Evolutionary conservation across 441 rosid genomes (phyloP).

Genomic region (Melastoma candidum): DNA sequence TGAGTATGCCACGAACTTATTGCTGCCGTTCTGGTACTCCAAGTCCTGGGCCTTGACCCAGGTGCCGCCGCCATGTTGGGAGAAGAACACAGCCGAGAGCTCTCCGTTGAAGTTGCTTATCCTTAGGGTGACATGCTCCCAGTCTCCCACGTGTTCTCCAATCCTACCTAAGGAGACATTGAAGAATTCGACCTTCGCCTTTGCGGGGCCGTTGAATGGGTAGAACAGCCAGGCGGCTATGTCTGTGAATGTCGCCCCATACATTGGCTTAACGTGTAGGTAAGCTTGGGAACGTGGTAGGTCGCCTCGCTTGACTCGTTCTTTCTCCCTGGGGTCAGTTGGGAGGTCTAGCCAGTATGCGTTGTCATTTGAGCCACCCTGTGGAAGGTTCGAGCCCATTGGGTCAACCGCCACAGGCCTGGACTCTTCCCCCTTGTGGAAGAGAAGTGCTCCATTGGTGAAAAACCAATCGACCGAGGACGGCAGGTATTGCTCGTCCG

Average conservation of each 20-base stretch:
- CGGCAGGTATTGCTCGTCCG: conserved; percentile 13
- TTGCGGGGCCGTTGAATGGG: conserved; percentile 15
- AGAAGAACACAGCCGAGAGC: conserved; percentile 12
- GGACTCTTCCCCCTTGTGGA: conserved; percentile 9
- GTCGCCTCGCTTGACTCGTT: conserved; percentile 9
- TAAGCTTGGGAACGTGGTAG: conserved; percentile 9
- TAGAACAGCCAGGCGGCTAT: conserved; percentile 12
- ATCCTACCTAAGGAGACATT: too few relatives aligned
- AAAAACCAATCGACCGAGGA: conserved; percentile 14
- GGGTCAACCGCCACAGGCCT: background rate
- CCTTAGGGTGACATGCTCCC: conserved; percentile 4
- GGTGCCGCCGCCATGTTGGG: conserved; percentile 10
- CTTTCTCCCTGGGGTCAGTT: conserved; percentile 3
- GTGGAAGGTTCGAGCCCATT: conserved; percentile 11
- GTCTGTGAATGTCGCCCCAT: conserved; percentile 12
- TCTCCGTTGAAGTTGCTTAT: conserved; percentile 13
- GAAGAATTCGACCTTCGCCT: conserved; percentile 7
- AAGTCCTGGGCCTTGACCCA: conserved; percentile 14
- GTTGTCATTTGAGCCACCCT: conserved; percentile 10
- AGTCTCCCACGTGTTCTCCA: conserved; percentile 7
- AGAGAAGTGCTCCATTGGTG: conserved; percentile 11
- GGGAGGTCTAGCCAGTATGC: conserved; percentile 16
- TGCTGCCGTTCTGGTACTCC: conserved; percentile 3
- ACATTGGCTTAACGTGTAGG: conserved; percentile 8
- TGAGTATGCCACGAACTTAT: conserved; percentile 11